phyloP scores from a whole-genome alignment of 1,139 yeast genomes.

The Nakaseomyces nivariensis region DNA sequence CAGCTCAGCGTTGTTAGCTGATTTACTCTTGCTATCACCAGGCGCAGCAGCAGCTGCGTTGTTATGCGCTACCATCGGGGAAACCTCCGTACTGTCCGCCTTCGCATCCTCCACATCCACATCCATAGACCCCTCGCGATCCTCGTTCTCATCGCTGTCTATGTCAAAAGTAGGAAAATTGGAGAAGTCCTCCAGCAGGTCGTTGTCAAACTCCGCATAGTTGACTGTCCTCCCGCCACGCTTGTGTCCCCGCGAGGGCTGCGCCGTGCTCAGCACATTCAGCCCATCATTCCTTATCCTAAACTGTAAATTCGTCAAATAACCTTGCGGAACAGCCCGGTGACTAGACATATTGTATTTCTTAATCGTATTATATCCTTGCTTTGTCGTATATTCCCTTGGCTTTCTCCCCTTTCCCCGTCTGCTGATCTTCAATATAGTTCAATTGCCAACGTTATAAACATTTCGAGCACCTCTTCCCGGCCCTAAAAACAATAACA shows the following conservation, averaged over 20 bases:
- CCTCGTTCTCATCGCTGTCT: slow-evolving; percentile 13
- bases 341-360: neutral
- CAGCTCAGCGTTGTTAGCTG: neutral
- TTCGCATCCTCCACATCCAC: slow-evolving; percentile 8
- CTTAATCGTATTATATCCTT: no score
- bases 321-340: slow-evolving; percentile 50
- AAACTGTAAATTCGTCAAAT: slow-evolving; percentile 58
- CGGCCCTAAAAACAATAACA: neutral
- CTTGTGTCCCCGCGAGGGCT: slow-evolving; percentile 69
- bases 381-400: no score
- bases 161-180: slow-evolving; percentile 18
- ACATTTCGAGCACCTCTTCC: no score
- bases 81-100: neutral
- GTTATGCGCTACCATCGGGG: neutral
- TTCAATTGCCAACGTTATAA: no score
- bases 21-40: neutral
- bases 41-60: neutral
- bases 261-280: slow-evolving; percentile 61
- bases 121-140: slow-evolving; percentile 7
- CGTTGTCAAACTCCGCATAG: slow-evolving; percentile 80
- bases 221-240: slow-evolving; percentile 60
- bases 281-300: slow-evolving; percentile 57
- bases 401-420: no score
- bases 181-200: slow-evolving; percentile 51
- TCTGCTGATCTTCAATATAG: no score